Evolutionary conservation across 73 alveolate species (phyloP), one percentile per base, ranked within the genome.

Genomic region (Blepharisma japonicum): DNA sequence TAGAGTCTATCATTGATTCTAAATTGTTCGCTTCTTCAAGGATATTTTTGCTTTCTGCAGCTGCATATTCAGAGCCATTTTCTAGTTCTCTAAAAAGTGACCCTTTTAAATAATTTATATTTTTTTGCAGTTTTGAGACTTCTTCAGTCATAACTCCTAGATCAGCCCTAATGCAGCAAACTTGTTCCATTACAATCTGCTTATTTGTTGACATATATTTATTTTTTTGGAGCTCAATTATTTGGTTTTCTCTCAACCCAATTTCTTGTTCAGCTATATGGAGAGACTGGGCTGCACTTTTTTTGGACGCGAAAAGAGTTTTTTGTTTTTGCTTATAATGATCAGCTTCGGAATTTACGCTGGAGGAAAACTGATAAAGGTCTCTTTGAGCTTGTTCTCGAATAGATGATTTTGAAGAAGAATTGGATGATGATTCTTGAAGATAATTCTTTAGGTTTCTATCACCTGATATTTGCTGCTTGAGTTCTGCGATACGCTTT

Each of bases 81-180:
- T 32, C 42, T 32, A 32, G 42, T 32, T 32, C 42, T 32, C 42
- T 32, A 32, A 32, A 32, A 32, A 32, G 42, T 32, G 42, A 32
- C 42, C 42, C 42, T 32, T 32, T 32, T 32, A 32, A 1, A 32
- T 32, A 32, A 32, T 32, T 32, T 32, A 32, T 32, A 32, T 14
- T 14, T 25, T 61, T 61, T 25, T 20, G 74, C n/a, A 61, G 23
- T 61, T 61, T 61, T 14, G 74, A 20, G n/a, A 61, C 14, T 14
- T n/a, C 14, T 61, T 61, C 74, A 61, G 74, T 61, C 47, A 61
- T 8, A 25, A 14, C 23, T 9, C 47, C 14, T 14, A 61, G 2
- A 61, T 61, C 74, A 2, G 47, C 74, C 2, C 11, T 14, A 25
- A 61, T 61, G 23, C 74, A 61, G 23, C 74, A 61, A 25, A 39